Percentiles rank a stretch among this genome's conserved stretches.
phyloP scores from a whole-genome alignment of 2,329 filamentous ascomycete genomes.

The Trichoderma semiorbis region DNA sequence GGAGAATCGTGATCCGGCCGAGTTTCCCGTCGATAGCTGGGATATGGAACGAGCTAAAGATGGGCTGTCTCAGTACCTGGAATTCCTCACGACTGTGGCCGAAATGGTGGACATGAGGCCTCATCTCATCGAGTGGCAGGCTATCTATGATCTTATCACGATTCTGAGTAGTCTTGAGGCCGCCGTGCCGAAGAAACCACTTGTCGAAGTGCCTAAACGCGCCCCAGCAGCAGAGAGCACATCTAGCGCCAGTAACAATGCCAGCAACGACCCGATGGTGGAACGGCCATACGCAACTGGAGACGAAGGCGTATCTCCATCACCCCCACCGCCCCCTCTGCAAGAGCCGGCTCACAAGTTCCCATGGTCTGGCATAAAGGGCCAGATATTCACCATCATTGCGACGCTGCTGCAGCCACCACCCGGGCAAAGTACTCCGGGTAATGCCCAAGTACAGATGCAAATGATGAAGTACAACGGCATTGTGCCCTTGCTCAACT shows the following conservation, averaged over 20 bases:
- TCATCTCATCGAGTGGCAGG: constrained; percentile 87
- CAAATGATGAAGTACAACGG: constrained; percentile 84
- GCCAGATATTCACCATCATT: constrained; percentile 85
- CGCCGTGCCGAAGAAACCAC: constrained; percentile 78
- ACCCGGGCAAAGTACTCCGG: constrained; percentile 54
- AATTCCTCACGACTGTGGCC: constrained; percentile 86
- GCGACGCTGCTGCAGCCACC: constrained; percentile 87
- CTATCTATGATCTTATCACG: constrained; percentile 82
- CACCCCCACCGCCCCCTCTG: constrained; percentile 43
- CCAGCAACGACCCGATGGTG: constrained; percentile 41
- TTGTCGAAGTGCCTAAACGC: constrained; percentile 46
- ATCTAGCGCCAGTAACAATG: constrained; percentile 23
- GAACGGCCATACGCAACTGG: constrained; percentile 60
- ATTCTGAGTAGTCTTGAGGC: constrained; percentile 83
- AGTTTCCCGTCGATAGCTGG: constrained; percentile 94
- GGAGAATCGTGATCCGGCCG: constrained; percentile 69
- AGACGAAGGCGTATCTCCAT: constrained; percentile 33
- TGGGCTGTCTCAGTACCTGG: constrained; percentile 87
- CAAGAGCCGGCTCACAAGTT: constrained; percentile 63
- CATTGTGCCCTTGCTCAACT: constrained; percentile 82
- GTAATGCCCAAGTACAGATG: constrained; percentile 73
- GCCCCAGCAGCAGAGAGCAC: constrained; percentile 23
- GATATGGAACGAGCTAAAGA: constrained; percentile 97
- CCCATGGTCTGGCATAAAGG: constrained; percentile 76
- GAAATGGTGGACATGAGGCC: constrained; percentile 80